Evolutionary conservation across 352 stramenopile species (phyloP).

Genomic region (Globisporangium carolinianum): DNA sequence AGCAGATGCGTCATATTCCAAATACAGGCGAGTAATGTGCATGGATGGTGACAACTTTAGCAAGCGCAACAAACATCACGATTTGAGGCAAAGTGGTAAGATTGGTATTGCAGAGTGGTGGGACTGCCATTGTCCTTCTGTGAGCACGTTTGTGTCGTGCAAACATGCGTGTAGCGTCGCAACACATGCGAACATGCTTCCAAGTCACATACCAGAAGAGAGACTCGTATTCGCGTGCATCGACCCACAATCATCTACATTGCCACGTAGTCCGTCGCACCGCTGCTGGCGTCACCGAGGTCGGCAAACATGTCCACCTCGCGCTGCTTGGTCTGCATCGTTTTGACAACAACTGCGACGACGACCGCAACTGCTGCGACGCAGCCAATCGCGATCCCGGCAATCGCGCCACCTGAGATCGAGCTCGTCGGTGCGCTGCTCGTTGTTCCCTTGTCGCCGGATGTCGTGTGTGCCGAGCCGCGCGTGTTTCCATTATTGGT

Average conservation of each 20-base stretch:
- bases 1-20: too few relatives aligned
- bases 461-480: background rate
- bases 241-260: constrained; percentile 2
- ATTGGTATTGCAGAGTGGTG: too few relatives aligned
- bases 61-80: too few relatives aligned
- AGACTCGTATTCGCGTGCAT: too few relatives aligned
- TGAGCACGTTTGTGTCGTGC: too few relatives aligned
- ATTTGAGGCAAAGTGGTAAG: too few relatives aligned
- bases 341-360: constrained; percentile 5
- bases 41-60: too few relatives aligned
- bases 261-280: constrained; percentile 10
- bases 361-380: constrained; percentile 4
- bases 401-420: constrained; percentile 4
- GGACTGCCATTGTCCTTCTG: too few relatives aligned
- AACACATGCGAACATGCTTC: too few relatives aligned
- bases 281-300: constrained; percentile 4
- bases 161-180: too few relatives aligned
- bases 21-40: too few relatives aligned
- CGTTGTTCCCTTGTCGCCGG: constrained; percentile 5
- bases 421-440: background rate
- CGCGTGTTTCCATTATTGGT: background rate
- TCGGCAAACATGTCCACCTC: constrained; percentile 13
- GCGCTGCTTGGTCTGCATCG: constrained; percentile 11
- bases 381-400: constrained; percentile 6
- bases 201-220: too few relatives aligned